Evolutionary conservation across 2,329 filamentous ascomycete species (phyloP).

Genomic region (Colletotrichum eleusines): DNA sequence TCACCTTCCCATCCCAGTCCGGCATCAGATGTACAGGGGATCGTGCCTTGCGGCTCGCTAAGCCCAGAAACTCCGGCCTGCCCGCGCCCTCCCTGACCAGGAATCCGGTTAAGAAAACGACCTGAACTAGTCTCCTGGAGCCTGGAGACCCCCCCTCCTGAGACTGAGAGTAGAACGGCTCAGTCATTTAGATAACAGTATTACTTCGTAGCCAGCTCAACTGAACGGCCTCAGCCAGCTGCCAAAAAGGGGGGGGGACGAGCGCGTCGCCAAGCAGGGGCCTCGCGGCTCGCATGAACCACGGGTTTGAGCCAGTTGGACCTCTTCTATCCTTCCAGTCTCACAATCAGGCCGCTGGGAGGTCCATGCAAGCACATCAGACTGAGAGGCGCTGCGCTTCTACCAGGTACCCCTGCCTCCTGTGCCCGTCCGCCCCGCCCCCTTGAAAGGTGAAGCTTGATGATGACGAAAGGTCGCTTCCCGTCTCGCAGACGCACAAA

Average conservation of each 20-base stretch:
- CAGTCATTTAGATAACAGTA: background rate
- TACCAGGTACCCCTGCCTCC: conserved; percentile 5
- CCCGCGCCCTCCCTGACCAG: conserved; percentile 9
- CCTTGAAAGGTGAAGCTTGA: conserved; percentile 10
- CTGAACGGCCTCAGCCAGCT: background rate
- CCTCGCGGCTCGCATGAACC: conserved; percentile 27
- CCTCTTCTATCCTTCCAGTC: conserved; percentile 19
- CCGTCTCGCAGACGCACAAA: conserved; percentile 31
- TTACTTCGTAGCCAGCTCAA: background rate
- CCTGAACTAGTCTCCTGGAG: background rate
- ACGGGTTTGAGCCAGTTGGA: conserved; percentile 35
- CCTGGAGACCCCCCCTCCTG: conserved; percentile 1
- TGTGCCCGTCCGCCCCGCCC: background rate
- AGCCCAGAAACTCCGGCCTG: conserved; percentile 14
- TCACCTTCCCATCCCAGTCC: conserved; percentile 29
- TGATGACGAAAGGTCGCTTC: conserved; percentile 31
- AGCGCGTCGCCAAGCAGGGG: conserved; percentile 11
- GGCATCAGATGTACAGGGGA: conserved; percentile 27
- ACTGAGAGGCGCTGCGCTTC: conserved; percentile 15
- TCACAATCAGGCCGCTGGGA: conserved; percentile 29
- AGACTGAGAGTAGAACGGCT: conserved; percentile 8
- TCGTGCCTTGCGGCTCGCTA: conserved; percentile 26
- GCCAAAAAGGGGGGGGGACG: background rate
- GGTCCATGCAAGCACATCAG: conserved; percentile 19
- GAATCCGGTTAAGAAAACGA: conserved; percentile 20